phyloP scores from a whole-genome alignment of 768 basidiomycete species.

The Trametes meyenii region DNA sequence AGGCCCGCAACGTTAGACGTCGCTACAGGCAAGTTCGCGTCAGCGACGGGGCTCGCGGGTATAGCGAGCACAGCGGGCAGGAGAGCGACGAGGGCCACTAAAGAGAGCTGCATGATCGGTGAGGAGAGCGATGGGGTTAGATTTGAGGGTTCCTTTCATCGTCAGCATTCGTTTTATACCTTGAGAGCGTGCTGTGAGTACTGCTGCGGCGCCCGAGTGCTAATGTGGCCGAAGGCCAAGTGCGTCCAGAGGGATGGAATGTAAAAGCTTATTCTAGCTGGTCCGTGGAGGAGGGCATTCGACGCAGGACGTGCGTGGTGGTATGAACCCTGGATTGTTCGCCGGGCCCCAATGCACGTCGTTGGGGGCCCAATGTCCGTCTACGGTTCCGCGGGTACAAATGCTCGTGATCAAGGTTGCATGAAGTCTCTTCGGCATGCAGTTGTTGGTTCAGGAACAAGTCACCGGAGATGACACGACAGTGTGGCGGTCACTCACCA shows the following conservation, averaged over 20 bases:
- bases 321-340: not conserved
- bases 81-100: slow-evolving; percentile 4
- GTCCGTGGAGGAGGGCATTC: too few species aligned
- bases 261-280: not conserved
- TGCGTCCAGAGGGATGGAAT: not conserved
- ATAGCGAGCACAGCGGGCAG: not conserved
- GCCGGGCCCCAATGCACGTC: not conserved
- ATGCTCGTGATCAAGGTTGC: slow-evolving; percentile 4
- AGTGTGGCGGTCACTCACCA: slow-evolving; percentile 1
- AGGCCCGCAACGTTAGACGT: slow-evolving; percentile 27
- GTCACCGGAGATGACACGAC: not conserved
- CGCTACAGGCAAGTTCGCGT: slow-evolving; percentile 15
- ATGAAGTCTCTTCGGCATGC: not conserved
- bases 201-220: not conserved
- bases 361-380: not conserved
- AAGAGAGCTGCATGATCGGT: slow-evolving; percentile 7
- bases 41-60: slow-evolving; percentile 9
- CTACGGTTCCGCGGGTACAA: not conserved
- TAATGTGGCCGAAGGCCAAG: not conserved
- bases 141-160: too few species aligned
- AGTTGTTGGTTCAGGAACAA: not conserved
- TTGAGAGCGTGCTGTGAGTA: not conserved
- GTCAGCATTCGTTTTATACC: not conserved
- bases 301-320: not conserved
- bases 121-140: not conserved